Base-by-base conservation (phyloP, 176 grass and related monocot genomes). In the Metroxylon sagu region DNA sequence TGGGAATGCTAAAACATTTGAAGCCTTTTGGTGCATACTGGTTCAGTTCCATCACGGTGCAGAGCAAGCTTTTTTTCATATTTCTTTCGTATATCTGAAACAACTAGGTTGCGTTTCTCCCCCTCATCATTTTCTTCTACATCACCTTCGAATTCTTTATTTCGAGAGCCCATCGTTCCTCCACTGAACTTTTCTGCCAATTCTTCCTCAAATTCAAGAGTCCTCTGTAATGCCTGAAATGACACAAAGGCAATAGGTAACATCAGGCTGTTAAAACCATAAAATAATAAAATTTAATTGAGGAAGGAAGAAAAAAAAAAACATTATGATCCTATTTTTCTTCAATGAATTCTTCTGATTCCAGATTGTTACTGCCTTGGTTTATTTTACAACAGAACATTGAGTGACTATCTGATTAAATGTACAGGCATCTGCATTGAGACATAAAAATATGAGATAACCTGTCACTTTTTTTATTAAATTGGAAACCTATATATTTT, bases 171-270 rank as follows among this genome's bases (percentile, higher is more conserved):
- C 7, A 43, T 71, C 65, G 61, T 83, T 56, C 93, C 93, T 67
- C 87, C 93, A 76, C 93, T 85, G 73, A 98, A 98, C 75, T 98
- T 98, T 51, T 87, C 84, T 56, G 93, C 93, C 67, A 98, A 76
- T 66, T 98, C 93, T 79, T 98, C 93, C 65, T 98, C 93, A 92
- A 98, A 98, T 76, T 98, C 93, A 83, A 89, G 76, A 26, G 93
- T 98, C 65, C 93, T 82, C 64, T 98, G 93, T 48, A 92, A 76
- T 15, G 88, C 93, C 92, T 97, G 63, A 55, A 67, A 61, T 62
- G 53, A 53, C 26, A 43, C 29, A 19, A n/a, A 29, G 35, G 14
- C 35, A 43, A 43, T 43, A 43, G 35, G 3, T 10, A 43, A 43
- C 2, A 43, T 43, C 35, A 14, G 35, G 14, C 35, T 43, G 35